Evolutionary conservation across 768 basidiomycete species (phyloP).

Genomic region (Exsudoporus frostii): DNA sequence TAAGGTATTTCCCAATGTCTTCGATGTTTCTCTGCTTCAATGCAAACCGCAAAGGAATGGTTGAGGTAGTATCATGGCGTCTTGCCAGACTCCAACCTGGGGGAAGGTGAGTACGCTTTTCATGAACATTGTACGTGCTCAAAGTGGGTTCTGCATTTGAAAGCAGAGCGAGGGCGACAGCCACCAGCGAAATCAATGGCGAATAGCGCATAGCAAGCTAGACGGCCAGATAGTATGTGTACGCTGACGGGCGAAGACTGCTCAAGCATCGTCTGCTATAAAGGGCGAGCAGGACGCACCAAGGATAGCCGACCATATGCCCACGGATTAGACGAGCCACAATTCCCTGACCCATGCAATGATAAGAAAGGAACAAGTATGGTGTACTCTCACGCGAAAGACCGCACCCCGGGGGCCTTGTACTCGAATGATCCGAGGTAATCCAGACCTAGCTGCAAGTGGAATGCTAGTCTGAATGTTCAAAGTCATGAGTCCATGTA

Average conservation of each 20-base stretch:
- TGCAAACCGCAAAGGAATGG: constrained; percentile 30
- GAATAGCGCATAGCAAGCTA: constrained; percentile 11
- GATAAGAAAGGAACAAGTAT: background rate
- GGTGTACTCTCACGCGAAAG: background rate
- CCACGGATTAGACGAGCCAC: background rate
- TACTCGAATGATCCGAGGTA: background rate
- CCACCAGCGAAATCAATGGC: constrained; percentile 1
- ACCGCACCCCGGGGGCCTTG: background rate
- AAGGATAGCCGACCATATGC: background rate
- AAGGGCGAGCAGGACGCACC: background rate
- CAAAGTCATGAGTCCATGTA: background rate
- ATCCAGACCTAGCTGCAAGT: too few species aligned
- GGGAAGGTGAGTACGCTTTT: constrained; percentile 37
- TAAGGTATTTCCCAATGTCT: constrained; percentile 23
- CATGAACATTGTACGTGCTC: constrained; percentile 35
- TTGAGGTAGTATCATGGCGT: constrained; percentile 31
- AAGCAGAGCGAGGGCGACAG: constrained; percentile 11
- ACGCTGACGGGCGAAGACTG: background rate
- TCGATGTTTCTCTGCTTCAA: constrained; percentile 32
- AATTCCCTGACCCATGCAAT: background rate
- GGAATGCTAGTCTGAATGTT: background rate
- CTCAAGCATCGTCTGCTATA: background rate
- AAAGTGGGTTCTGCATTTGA: constrained; percentile 14
- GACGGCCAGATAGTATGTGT: background rate
- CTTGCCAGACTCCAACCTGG: constrained; percentile 36